These are phyloP conservation scores for Phyllosticta paracitricarpa DNA, from an alignment of 2,329 filamentous ascomycete species.

Conservation along the genomic window DNA sequence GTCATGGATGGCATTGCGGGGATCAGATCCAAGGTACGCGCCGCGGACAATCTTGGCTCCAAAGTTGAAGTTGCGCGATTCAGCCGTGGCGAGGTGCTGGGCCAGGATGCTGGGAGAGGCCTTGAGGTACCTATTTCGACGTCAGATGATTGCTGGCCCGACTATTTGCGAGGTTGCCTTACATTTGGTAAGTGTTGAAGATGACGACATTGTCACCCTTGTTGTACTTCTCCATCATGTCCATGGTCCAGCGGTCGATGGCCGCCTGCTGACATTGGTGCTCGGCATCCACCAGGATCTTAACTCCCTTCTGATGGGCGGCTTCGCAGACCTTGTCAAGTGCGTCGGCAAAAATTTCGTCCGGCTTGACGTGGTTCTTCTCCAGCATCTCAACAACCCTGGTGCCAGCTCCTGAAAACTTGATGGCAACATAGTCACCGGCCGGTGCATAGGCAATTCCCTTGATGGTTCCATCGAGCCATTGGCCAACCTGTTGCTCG, in stretches of 20 bases:
- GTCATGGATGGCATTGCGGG: slow-evolving; percentile 41
- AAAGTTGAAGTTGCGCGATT: slow-evolving; percentile 40
- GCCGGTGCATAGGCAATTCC: slow-evolving; percentile 46
- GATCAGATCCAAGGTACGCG: slow-evolving; percentile 45
- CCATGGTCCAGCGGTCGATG: slow-evolving; percentile 44
- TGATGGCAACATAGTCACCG: slow-evolving; percentile 41
- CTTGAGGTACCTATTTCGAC: slow-evolving; percentile 39
- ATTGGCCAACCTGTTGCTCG: slow-evolving; percentile 53
- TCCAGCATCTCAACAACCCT: slow-evolving; percentile 26
- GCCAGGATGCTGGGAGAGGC: slow-evolving; percentile 32
- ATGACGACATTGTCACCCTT: slow-evolving; percentile 45
- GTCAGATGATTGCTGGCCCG: background rate
- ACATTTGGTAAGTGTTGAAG: slow-evolving; percentile 54
- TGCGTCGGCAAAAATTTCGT: slow-evolving; percentile 31
- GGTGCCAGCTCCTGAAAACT: slow-evolving; percentile 17
- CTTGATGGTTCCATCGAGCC: slow-evolving; percentile 50
- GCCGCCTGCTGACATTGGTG: slow-evolving; percentile 42
- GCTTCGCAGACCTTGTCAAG: slow-evolving; percentile 36
- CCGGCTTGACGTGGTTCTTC: slow-evolving; percentile 25
- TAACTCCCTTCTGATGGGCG: slow-evolving; percentile 32
- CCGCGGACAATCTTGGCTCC: slow-evolving; percentile 50
- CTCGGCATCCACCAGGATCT: slow-evolving; percentile 45
- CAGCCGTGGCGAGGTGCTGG: slow-evolving; percentile 37
- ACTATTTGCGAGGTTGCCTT: background rate
- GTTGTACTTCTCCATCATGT: slow-evolving; percentile 45